A percentile compares a stretch with the other conserved stretches of the same genome.
These are phyloP conservation scores for Rheum nobile DNA, from an alignment of 148 eudicot species.

Conservation along the genomic window DNA sequence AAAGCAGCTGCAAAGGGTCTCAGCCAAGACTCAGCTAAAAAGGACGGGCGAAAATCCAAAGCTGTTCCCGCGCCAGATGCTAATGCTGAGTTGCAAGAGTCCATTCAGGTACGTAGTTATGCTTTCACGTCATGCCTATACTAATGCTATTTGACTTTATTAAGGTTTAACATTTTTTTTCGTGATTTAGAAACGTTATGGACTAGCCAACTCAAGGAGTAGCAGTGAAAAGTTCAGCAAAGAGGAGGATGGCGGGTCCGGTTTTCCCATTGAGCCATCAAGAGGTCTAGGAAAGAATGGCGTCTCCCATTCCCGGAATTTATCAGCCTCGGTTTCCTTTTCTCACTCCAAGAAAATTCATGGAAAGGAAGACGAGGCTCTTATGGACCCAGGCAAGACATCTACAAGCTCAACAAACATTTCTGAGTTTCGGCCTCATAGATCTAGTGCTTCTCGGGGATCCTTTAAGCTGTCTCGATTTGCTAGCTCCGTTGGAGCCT, in stretches of 20 bases:
- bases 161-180: neutral
- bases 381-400: slow-evolving; percentile 13
- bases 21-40: slow-evolving; percentile 31
- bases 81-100: slow-evolving; percentile 54
- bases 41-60: slow-evolving; percentile 32
- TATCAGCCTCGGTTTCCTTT: slow-evolving; percentile 14
- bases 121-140: neutral
- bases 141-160: neutral
- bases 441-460: slow-evolving; percentile 29
- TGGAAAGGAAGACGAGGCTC: slow-evolving; percentile 16
- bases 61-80: slow-evolving; percentile 60
- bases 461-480: slow-evolving; percentile 33
- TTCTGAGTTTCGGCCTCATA: slow-evolving; percentile 23
- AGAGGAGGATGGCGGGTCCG: slow-evolving; percentile 39
- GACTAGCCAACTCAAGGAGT: slow-evolving; percentile 34
- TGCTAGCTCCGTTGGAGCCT: slow-evolving; percentile 45
- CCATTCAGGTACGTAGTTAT: slow-evolving; percentile 31
- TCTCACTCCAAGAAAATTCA: slow-evolving; percentile 2
- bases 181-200: slow-evolving; percentile 35
- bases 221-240: slow-evolving; percentile 39
- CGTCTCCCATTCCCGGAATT: slow-evolving; percentile 16
- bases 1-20: slow-evolving; percentile 34
- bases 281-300: slow-evolving; percentile 15
- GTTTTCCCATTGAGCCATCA: slow-evolving; percentile 35
- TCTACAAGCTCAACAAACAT: slow-evolving; percentile 19